These are phyloP conservation scores for Neurospora cerealis DNA, from an alignment of 495 filamentous ascomycete species.

Conservation along the genomic window DNA sequence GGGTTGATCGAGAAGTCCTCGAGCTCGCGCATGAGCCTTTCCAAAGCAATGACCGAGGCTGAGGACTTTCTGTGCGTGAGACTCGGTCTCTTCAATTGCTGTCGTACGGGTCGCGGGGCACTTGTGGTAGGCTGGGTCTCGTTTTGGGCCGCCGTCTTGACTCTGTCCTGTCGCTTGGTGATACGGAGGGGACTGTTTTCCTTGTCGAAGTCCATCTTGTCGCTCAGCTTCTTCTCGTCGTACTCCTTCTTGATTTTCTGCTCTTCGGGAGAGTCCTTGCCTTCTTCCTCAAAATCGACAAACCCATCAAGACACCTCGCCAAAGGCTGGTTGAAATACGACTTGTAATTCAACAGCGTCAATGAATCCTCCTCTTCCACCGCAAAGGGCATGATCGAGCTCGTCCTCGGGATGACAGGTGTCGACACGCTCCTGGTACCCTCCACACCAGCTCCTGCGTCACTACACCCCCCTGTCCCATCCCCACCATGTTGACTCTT, in stretches of 20 bases:
- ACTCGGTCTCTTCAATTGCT: neutral
- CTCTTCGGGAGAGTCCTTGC: neutral
- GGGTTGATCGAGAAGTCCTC: neutral
- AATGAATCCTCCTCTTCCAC: slow-evolving; percentile 15
- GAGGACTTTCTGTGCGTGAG: neutral
- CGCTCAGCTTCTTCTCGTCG: neutral
- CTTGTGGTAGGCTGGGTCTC: neutral
- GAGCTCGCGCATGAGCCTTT: slow-evolving; percentile 1
- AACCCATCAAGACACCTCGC: slow-evolving; percentile 16
- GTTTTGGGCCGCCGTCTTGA: neutral
- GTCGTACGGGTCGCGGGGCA: neutral
- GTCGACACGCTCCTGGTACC: neutral
- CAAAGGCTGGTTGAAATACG: slow-evolving; percentile 16
- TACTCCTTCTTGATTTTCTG: neutral
- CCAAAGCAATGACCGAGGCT: neutral
- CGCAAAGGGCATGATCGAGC: neutral
- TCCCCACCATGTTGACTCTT: neutral
- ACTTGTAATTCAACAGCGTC: slow-evolving; percentile 19
- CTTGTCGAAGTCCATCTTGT: neutral
- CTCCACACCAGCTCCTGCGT: neutral
- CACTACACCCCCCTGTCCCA: neutral
- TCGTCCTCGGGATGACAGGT: neutral
- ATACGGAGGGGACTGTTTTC: neutral
- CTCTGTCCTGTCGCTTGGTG: neutral
- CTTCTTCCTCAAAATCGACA: neutral